Base-by-base conservation (phyloP, 108 stramenopile species). In the Seminavis robusta region DNA sequence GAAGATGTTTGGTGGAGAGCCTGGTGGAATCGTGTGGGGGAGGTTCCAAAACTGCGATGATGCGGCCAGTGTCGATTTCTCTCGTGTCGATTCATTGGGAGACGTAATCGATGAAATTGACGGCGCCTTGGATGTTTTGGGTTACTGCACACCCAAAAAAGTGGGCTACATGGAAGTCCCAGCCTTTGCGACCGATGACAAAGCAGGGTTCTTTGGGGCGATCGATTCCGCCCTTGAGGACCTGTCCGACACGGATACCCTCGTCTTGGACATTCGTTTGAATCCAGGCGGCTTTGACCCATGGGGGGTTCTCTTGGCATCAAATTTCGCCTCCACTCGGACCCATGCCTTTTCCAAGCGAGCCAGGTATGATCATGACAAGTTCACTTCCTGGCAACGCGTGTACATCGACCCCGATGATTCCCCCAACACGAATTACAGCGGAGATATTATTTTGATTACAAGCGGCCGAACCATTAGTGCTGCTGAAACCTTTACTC, bases 401-500 rank as follows among this genome's bases (percentile, higher is more conserved):
- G 36, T 36, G 11, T 36, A 36, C 36, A 36, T 36, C 10, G 36
- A 36, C 8, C 8, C 36, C 8, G 36, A 36, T 36, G 36, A 11
- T 36, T 36, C 11, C 10, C 10, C 8, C 11, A 36, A 10, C 11
- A 36, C 36, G 8, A 8, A 8, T 36, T 40, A 24, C 9, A 21
- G 10, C 11, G 9, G n/a, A 44, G 25, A 24, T 15, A 26, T 55
- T 2, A 3, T 43, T 41, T 38, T 55, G 36, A 16, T 55, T 8
- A 1, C 17, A 1, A 55, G 54, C 8, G 54, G 26, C 1, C 21
- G 37, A 10, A 40, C 54, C 5, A 37, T 55, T 10, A 55, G 54
- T 40, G 54, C 54, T 10, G 54, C 38, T 3, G 54, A 55, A 55
- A 40, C 27, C 38, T 55, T 55, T 40, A 23, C 37, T 1, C 13